Evolutionary conservation across 2,329 filamentous ascomycete genomes (phyloP), one percentile per base, ranked within the genome.

Genomic region (Stemphylium vesicarium): DNA sequence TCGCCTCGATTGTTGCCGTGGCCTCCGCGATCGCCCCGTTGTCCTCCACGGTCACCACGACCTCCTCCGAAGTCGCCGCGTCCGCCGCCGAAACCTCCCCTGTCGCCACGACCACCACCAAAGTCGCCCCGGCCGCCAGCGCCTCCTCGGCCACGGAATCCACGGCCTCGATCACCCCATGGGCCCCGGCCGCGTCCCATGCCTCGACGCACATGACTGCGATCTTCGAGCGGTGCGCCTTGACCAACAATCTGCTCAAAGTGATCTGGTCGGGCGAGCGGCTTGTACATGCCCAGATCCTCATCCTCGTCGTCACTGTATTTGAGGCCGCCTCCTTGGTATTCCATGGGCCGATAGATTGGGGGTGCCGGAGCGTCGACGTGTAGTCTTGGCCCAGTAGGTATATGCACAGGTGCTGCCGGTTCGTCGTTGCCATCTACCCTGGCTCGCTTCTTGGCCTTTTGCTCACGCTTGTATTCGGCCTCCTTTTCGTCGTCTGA

Each of bases 401-500:
- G 65, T 38, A 68, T 68, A 6, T 60, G 56, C 22, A 55, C 35
- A n/a, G 55, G 46, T 10, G 63, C 56, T 40, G 63, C 56, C 40
- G 62, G 57, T 10, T 70, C 65, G 13, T 64, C 58, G 36, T 66
- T 66, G 41, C 60, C 62, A 26, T 75, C 69, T 10, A 56, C 70
- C 38, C 73, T 73, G 10, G 72, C 68, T 60, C 81, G 79, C 77
- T 81, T 80, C 73, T 84, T 81, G 82, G 87, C 88, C 81, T 88
- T 87, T 61, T 71, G 59, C 57, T 71, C 67, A 48, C 73, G 73
- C 68, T 79, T 96, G 72, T 92, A 86, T 65, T 92, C 91, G 7
- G 89, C 89, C 76, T 99, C 95, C 64, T 91, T 90, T 77, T 99
- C 95, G 68, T 99, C 95, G 64, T 99, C 95, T 0, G 94, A 97